phyloP scores from a whole-genome alignment of 805 yeast species.

The Starmerella davenportii region DNA sequence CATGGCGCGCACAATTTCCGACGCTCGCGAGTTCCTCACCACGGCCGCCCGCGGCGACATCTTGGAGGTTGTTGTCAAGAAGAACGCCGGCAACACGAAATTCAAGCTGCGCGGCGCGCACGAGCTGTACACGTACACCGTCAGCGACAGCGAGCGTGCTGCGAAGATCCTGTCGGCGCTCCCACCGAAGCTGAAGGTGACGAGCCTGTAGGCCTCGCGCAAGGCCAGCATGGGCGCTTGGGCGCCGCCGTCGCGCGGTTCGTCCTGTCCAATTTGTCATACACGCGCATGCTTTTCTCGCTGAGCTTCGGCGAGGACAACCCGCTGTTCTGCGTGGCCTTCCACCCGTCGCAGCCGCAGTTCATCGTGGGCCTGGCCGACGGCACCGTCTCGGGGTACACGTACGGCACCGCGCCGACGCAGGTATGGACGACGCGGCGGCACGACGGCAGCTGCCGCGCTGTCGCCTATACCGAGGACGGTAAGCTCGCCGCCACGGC shows the following conservation, averaged over 20 bases:
- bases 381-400: slow-evolving; percentile 50
- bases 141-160: slow-evolving; percentile 91
- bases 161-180: slow-evolving; percentile 93
- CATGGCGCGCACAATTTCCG: slow-evolving; percentile 53
- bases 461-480: slow-evolving; percentile 44
- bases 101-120: slow-evolving; percentile 97
- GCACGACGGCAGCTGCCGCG: slow-evolving; percentile 77
- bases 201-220: too few relatives aligned
- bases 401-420: slow-evolving; percentile 31
- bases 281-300: slow-evolving; percentile 11
- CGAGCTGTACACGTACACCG: slow-evolving; percentile 85
- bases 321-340: slow-evolving; percentile 48
- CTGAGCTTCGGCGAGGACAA: slow-evolving; percentile 20
- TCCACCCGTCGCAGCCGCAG: slow-evolving; percentile 57
- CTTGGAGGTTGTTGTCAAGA: slow-evolving; percentile 82
- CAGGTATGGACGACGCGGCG: slow-evolving; percentile 66
- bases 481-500: slow-evolving; percentile 50
- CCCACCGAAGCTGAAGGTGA: slow-evolving; percentile 45
- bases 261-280: not conserved
- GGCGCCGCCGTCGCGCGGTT: not conserved
- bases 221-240: too few relatives aligned
- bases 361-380: slow-evolving; percentile 61
- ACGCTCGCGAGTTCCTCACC: slow-evolving; percentile 93
- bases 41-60: slow-evolving; percentile 75
- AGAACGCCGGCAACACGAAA: slow-evolving; percentile 84